Percentiles rank a stretch among this genome's conserved stretches.
Conservation (phyloP, 164 flowering plant species). For the Vitis riparia region DNA sequence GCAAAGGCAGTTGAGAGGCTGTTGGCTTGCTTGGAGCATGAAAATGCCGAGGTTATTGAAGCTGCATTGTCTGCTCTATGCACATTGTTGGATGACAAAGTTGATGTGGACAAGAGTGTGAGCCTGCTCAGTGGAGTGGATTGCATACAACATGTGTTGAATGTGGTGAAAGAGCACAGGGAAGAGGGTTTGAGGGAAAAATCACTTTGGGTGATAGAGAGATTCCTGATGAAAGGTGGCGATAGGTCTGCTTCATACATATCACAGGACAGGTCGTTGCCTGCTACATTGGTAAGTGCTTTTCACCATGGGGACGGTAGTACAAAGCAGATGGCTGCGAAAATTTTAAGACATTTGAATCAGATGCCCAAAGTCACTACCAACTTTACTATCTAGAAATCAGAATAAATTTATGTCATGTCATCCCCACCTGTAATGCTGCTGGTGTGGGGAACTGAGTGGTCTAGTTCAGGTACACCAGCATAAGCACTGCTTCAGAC, state of each 20-base stretch:
- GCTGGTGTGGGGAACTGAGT: neutral
- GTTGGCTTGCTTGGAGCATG: constrained; percentile 56
- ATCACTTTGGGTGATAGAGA: constrained; percentile 72
- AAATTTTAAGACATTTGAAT: constrained; percentile 58
- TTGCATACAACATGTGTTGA: constrained; percentile 48
- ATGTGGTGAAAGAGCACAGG: constrained; percentile 53
- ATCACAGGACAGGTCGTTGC: constrained; percentile 59
- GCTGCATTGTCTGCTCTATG: constrained; percentile 71
- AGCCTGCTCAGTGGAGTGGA: constrained; percentile 41
- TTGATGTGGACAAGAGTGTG: constrained; percentile 63
- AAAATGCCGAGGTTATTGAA: constrained; percentile 63
- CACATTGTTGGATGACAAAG: constrained; percentile 69
- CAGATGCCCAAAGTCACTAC: constrained; percentile 46
- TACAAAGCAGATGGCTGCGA: constrained; percentile 72
- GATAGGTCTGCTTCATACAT: constrained; percentile 45
- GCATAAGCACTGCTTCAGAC: too few relatives aligned
- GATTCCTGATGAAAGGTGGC: constrained; percentile 57
- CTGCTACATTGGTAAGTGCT: constrained; percentile 57
- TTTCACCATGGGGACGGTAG: constrained; percentile 56
- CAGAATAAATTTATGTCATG: neutral
- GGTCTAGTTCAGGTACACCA: neutral
- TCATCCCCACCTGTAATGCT: neutral
- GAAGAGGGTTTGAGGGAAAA: constrained; percentile 58
- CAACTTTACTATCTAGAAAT: constrained; percentile 17
- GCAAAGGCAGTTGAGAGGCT: constrained; percentile 66